These are phyloP conservation scores for Letharia columbiana DNA, from an alignment of 495 filamentous ascomycete species.

Conservation along the genomic window DNA sequence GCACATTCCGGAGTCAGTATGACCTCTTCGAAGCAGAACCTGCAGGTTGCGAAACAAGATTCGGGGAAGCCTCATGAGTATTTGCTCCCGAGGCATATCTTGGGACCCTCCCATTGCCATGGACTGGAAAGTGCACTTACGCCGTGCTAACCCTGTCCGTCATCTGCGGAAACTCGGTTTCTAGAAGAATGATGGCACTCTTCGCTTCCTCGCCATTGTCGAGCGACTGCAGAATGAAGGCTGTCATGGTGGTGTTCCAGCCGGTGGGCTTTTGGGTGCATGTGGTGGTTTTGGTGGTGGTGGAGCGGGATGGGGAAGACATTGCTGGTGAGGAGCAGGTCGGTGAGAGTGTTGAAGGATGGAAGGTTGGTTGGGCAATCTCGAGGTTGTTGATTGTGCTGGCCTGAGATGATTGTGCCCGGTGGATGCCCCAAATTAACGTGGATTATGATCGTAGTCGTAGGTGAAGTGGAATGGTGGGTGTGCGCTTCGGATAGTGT, in stretches of 20 bases:
- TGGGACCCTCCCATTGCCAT: no score
- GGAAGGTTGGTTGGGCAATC: neutral
- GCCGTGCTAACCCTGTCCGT: neutral
- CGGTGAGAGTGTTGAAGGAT: neutral
- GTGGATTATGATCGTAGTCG: neutral
- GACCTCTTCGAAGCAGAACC: no score
- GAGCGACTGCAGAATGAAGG: slow-evolving; percentile 11
- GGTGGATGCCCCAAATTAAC: neutral
- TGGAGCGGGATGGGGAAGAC: neutral
- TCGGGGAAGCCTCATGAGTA: no score
- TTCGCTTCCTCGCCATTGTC: slow-evolving; percentile 10
- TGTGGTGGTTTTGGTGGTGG: neutral
- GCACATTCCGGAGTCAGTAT: no score
- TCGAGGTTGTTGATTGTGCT: neutral
- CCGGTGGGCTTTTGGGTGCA: slow-evolving; percentile 7
- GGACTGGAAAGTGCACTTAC: neutral
- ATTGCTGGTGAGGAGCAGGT: neutral
- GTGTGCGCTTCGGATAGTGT: neutral
- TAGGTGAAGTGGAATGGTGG: neutral
- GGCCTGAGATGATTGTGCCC: neutral
- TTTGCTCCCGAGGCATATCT: no score
- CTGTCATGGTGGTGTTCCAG: slow-evolving; percentile 17
- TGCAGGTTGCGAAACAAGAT: no score
- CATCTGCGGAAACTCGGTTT: slow-evolving; percentile 21
- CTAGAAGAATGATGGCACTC: slow-evolving; percentile 11